Base-by-base conservation (phyloP, 805 yeast genomes). In the Danielia oregonensis region DNA sequence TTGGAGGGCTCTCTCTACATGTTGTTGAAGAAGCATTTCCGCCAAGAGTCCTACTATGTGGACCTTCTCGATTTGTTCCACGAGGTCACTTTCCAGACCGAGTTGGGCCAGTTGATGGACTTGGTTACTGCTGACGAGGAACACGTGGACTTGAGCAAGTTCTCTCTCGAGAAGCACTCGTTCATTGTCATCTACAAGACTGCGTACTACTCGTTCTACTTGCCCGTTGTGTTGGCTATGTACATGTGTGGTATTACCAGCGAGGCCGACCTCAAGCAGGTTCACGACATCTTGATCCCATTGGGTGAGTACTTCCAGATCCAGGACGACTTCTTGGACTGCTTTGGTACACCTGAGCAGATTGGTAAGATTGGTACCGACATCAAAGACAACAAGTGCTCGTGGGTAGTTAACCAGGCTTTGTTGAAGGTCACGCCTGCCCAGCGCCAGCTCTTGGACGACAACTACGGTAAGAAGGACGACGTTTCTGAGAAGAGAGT, bases 311-410 rank as follows among this genome's bases (percentile, higher is more conserved):
- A 93, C 63, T 93, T 93, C 82, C 99, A 93, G 71, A 86, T 93
- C 50, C 98, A 93, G 69, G 99, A 93, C 59, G 99, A 93, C 63
- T 93, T 74, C 69, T 76, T 93, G 48, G 99, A 93, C 65, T 86
- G 96, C 63, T 93, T 86, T 57, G 99, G 98, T 47, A 87, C 91
- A 52, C 96, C 98, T 27, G 94, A 86, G 57, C 87, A 91, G 55
- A 93, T 89, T 56, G 99, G 99, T 44, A 93, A 93, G 73, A 87
- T 93, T 50, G 99, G 99, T 49, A 93, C 98, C 40, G 99, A 93
- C 61, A 93, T 93, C 57, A 85, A 85, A 68, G 99, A 93, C 66
- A 93, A 93, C 78, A 93, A 93, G 66, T 93, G 99, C 65, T 85
- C 96, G 28, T 93, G 99, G 99, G 80, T 93, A 36, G 76, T 93